These are phyloP conservation scores for Papiliotrema laurentii DNA, from an alignment of 1,284 basidiomycete genomes.

Conservation along the genomic window DNA sequence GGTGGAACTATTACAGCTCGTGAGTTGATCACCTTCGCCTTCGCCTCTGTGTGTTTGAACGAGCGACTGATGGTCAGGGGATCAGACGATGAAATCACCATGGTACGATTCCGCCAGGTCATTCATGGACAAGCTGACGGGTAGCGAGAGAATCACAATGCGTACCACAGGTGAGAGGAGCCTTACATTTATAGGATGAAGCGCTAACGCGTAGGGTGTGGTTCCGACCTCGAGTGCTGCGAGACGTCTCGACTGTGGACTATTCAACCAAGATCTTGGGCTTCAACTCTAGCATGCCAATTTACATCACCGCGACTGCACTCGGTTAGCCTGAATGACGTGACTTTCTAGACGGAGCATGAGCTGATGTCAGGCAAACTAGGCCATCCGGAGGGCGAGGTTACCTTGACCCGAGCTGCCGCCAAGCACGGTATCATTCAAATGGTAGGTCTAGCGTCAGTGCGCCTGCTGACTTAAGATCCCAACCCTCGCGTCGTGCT, in stretches of 20 bases:
- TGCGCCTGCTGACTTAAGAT: slow-evolving; percentile 47
- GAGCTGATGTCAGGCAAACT: slow-evolving; percentile 66
- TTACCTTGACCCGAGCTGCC: slow-evolving; percentile 78
- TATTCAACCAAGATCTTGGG: slow-evolving; percentile 77
- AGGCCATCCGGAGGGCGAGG: slow-evolving; percentile 87
- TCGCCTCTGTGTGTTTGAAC: neutral
- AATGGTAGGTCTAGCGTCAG: slow-evolving; percentile 58
- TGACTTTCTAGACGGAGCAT: no score
- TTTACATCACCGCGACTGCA: slow-evolving; percentile 60
- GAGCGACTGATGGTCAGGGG: slow-evolving; percentile 47
- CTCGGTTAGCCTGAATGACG: slow-evolving; percentile 15
- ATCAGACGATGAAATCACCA: slow-evolving; percentile 82
- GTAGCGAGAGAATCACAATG: slow-evolving; percentile 74
- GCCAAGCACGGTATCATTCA: slow-evolving; percentile 76
- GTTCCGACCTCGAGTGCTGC: slow-evolving; percentile 85
- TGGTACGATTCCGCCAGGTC: slow-evolving; percentile 32
- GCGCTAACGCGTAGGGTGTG: slow-evolving; percentile 59
- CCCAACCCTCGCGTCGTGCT: slow-evolving; percentile 80
- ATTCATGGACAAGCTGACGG: neutral
- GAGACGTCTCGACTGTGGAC: slow-evolving; percentile 73
- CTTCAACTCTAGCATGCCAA: slow-evolving; percentile 65
- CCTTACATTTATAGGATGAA: neutral
- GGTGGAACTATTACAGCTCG: slow-evolving; percentile 85
- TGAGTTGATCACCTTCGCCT: slow-evolving; percentile 7
- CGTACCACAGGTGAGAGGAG: slow-evolving; percentile 65